Base-by-base conservation (phyloP, 805 yeast species). In the Priceomyces melissophilus region DNA sequence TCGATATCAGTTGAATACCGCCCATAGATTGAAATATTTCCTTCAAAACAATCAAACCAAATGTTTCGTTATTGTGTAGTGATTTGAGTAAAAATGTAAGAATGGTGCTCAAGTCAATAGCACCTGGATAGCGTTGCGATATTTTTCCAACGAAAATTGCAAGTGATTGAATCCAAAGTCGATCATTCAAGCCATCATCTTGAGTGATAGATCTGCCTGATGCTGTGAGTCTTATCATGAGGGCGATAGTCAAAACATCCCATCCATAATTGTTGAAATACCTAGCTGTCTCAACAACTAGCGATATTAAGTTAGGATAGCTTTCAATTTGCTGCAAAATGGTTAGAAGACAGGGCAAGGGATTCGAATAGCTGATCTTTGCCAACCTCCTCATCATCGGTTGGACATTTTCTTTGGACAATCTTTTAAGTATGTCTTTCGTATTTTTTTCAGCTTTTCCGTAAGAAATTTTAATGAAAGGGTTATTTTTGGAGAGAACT, bases 131-230 rank as follows among this genome's bases (percentile, higher is more conserved):
- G 34, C 71, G 58, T 49, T 75, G 61, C 59, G 87, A 76, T 3
- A 89, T 63, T 41, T 83, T 80, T 0, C 95, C 95, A 39, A 87
- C 78, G 55, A 91, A 90, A 1, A 79, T 68, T 0, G 96, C 76
- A 26, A 91, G 67, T 15, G 95, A 84, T 51, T 84, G 93, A 27
- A 89, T 73, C 98, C 98, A 91, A 50, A 77, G 81, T 17, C 84
- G 70, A 42, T 86, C 90, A 50, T 81, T 79, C 41, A 91, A 64
- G 7, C 97, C 97, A 62, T 89, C 90, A 2, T 61, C 69, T 59
- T 87, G 95, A 26, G 82, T 67, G 15, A 82, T 73, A 1, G 76
- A 62, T 58, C 96, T 71, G n/a, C 82, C 83, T 0, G 80, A 60
- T 1, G 69, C 60, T 1, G 90, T 79, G 15, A 91, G 67, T 48